Percentiles rank a stretch among this genome's conserved stretches.
Evolutionary conservation across 2,329 filamentous ascomycete species (phyloP).

Genomic region (Aspergillus sp.): DNA sequence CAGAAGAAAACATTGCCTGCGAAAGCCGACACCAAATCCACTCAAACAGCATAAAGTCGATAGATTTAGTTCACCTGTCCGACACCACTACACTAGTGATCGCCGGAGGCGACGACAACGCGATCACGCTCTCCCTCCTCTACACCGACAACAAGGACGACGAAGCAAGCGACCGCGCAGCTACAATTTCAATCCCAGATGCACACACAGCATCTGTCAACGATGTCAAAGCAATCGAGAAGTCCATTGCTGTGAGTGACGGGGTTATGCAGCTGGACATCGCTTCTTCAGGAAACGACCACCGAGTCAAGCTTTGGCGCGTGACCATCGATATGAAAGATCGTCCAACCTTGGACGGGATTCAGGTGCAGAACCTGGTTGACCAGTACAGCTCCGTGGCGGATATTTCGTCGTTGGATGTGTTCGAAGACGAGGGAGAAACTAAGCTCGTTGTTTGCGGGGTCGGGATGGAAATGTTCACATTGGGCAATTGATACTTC

Average conservation of each 20-base stretch:
- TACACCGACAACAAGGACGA: slow-evolving; percentile 13
- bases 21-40: slow-evolving; percentile 58
- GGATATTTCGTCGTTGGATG: slow-evolving; percentile 55
- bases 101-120: slow-evolving; percentile 88
- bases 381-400: slow-evolving; percentile 52
- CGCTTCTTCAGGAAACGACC: slow-evolving; percentile 47
- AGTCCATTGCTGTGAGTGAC: slow-evolving; percentile 1
- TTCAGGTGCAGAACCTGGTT: slow-evolving; percentile 25
- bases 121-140: slow-evolving; percentile 61
- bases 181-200: slow-evolving; percentile 38
- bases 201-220: slow-evolving; percentile 49
- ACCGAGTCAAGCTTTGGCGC: slow-evolving; percentile 47
- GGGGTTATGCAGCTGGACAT: slow-evolving; percentile 23
- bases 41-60: slow-evolving; percentile 74
- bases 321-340: slow-evolving; percentile 30
- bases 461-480: slow-evolving; percentile 51
- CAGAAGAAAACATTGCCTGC: slow-evolving; percentile 31
- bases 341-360: slow-evolving; percentile 17
- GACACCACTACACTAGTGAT: slow-evolving; percentile 54
- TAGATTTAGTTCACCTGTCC: slow-evolving; percentile 36
- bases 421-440: slow-evolving; percentile 26
- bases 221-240: slow-evolving; percentile 34
- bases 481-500: slow-evolving; percentile 11
- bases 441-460: slow-evolving; percentile 45
- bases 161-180: slow-evolving; percentile 21